Evolutionary conservation across 2,329 filamentous ascomycete species (phyloP).

Genomic region (Sporothrix curviconia): DNA sequence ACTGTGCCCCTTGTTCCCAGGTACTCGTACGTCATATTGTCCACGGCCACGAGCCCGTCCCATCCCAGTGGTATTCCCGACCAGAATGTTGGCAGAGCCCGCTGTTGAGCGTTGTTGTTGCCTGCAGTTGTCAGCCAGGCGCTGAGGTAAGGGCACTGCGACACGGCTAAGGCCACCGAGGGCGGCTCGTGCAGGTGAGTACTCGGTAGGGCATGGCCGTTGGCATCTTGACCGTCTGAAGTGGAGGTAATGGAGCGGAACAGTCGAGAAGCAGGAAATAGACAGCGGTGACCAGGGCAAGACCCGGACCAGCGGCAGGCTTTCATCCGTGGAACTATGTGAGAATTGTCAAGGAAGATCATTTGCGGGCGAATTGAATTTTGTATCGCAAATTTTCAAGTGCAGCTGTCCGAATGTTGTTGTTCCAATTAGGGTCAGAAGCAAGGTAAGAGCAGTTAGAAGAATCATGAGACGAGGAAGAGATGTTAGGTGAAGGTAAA

Average conservation of each 20-base stretch:
- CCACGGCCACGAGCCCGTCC: constrained; percentile 18
- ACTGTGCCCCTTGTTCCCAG: constrained; percentile 37
- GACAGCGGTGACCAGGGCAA: no score
- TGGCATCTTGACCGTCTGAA: constrained; percentile 9
- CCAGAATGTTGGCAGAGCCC: constrained; percentile 54
- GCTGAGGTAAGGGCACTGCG: constrained; percentile 49
- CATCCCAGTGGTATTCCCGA: constrained; percentile 15
- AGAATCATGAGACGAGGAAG: no score
- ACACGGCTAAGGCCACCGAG: constrained; percentile 45
- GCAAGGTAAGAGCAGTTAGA: no score
- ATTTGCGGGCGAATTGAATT: no score
- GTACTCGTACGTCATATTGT: constrained; percentile 32
- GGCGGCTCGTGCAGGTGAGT: constrained; percentile 34
- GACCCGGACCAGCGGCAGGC: no score
- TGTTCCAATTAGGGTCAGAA: no score
- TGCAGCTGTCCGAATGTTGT: no score
- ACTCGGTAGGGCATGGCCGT: constrained; percentile 9
- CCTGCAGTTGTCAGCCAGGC: constrained; percentile 57
- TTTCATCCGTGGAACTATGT: no score
- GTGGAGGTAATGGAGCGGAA: constrained; percentile 1
- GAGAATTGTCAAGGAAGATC: no score
- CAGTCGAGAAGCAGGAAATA: not conserved
- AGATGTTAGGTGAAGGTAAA: no score
- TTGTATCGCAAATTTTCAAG: no score
- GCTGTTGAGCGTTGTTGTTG: constrained; percentile 60